Percentiles rank a stretch among this genome's conserved stretches.
Conservation (phyloP, 2,329 filamentous ascomycete genomes). For the Teratosphaeria epicoccoides region DNA sequence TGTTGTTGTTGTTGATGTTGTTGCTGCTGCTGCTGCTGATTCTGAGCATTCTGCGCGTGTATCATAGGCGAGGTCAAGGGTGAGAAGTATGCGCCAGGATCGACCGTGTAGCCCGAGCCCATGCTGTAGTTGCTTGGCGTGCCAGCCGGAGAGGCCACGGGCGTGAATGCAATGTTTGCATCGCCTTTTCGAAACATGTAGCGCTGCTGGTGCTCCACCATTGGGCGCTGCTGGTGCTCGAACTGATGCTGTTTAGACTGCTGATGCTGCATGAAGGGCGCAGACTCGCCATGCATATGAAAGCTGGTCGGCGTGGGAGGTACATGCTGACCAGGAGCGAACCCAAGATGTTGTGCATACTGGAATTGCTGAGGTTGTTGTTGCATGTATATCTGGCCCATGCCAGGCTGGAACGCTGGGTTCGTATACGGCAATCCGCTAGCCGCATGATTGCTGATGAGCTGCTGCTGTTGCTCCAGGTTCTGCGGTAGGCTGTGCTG, state of each 20-base stretch:
- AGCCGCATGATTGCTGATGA: slow-evolving; percentile 4
- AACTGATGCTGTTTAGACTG: slow-evolving; percentile 36
- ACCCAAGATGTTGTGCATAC: slow-evolving; percentile 27
- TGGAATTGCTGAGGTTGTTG: slow-evolving; percentile 26
- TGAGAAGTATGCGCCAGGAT: slow-evolving; percentile 68
- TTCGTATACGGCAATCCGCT: slow-evolving; percentile 10
- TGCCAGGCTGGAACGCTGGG: slow-evolving; percentile 19
- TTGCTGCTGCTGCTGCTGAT: slow-evolving; percentile 29
- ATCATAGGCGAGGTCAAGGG: slow-evolving; percentile 72
- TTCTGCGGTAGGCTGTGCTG: too few relatives aligned
- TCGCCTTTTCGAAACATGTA: slow-evolving; percentile 60
- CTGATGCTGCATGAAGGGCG: slow-evolving; percentile 45
- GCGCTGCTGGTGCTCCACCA: slow-evolving; percentile 47
- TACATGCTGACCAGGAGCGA: slow-evolving; percentile 45
- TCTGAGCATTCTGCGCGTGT: slow-evolving; percentile 51
- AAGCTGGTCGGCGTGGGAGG: slow-evolving; percentile 74
- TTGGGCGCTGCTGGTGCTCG: slow-evolving; percentile 42
- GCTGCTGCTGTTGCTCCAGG: slow-evolving; percentile 5
- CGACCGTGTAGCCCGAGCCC: slow-evolving; percentile 44
- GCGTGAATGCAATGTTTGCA: slow-evolving; percentile 52
- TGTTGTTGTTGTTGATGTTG: slow-evolving; percentile 23
- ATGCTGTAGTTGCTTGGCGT: slow-evolving; percentile 55
- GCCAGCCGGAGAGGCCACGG: slow-evolving; percentile 72
- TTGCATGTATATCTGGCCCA: slow-evolving; percentile 15
- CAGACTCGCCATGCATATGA: slow-evolving; percentile 55